Evolutionary conservation across 768 basidiomycete genomes (phyloP).

Genomic region (Strobilomyces dryophilus): DNA sequence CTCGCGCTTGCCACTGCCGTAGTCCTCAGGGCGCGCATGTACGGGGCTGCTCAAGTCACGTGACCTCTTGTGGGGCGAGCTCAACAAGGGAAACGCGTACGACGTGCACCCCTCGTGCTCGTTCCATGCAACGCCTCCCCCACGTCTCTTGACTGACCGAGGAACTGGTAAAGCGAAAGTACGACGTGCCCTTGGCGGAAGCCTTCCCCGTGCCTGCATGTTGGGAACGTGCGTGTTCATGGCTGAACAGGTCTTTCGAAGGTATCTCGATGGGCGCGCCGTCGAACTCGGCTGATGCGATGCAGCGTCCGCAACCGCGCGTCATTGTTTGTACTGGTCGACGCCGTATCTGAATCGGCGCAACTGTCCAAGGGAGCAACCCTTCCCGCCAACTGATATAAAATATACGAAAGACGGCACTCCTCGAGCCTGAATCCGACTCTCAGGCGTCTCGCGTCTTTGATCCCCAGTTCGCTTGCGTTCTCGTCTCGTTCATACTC

Average conservation of each 20-base stretch:
- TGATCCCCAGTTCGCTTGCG: constrained; percentile 64
- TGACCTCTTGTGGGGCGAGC: constrained; percentile 77
- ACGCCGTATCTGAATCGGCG: too few relatives aligned
- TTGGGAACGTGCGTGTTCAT: constrained; percentile 45
- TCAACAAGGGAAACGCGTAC: constrained; percentile 45
- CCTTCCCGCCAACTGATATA: too few relatives aligned
- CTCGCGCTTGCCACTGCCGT: too few relatives aligned
- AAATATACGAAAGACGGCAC: too few relatives aligned
- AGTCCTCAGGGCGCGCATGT: constrained; percentile 62
- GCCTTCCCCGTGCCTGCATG: constrained; percentile 47
- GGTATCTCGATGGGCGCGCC: too few relatives aligned
- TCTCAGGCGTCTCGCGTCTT: constrained; percentile 56
- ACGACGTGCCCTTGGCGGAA: constrained; percentile 70
- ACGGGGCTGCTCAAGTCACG: constrained; percentile 76
- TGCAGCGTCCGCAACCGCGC: constrained; percentile 49
- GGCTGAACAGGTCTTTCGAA: too few relatives aligned
- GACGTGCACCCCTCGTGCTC: background rate
- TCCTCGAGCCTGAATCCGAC: constrained; percentile 24
- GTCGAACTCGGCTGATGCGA: too few relatives aligned
- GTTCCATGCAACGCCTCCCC: background rate
- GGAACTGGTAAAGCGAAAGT: constrained; percentile 41
- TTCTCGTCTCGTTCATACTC: constrained; percentile 36
- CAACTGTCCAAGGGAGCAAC: too few relatives aligned
- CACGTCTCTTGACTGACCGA: constrained; percentile 50
- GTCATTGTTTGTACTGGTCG: constrained; percentile 25